Evolutionary conservation across 176 grass and related monocot species (phyloP).

Genomic region (Eragrostis curvula): DNA sequence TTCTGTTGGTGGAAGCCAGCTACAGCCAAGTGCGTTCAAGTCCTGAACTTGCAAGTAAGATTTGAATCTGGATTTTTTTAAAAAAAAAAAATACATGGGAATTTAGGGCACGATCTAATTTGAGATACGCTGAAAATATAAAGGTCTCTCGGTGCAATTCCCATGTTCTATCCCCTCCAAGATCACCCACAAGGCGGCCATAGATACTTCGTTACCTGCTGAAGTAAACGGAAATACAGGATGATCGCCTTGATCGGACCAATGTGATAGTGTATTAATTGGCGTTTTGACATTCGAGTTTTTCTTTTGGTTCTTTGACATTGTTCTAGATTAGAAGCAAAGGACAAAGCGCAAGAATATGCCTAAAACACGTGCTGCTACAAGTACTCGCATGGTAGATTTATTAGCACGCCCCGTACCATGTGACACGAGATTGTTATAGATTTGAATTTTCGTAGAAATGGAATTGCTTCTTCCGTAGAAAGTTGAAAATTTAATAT

Average conservation of each 20-base stretch:
- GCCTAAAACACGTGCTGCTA: neutral
- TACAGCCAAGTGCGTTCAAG: neutral
- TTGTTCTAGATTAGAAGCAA: neutral
- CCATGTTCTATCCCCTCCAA: neutral
- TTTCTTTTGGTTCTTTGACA: too few species aligned
- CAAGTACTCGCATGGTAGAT: neutral
- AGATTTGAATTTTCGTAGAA: neutral
- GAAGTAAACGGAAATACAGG: neutral
- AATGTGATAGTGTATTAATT: neutral
- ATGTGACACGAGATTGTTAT: neutral
- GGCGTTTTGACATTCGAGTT: neutral
- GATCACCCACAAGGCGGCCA: neutral
- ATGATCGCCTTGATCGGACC: neutral
- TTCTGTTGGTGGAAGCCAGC: conserved; percentile 18
- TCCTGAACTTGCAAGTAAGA: neutral
- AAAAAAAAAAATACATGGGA: too few species aligned
- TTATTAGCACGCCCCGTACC: neutral
- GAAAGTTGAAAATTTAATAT: neutral
- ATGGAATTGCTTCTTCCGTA: neutral
- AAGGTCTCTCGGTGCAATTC: neutral
- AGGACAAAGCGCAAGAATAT: neutral
- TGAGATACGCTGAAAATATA: too few species aligned
- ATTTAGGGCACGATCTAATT: too few species aligned
- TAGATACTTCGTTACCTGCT: neutral
- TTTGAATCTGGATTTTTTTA: too few species aligned